A percentile compares a stretch with the other conserved stretches of the same genome.
Evolutionary conservation across 306 rosid species (phyloP).

Genomic region (Carpinus fangiana): DNA sequence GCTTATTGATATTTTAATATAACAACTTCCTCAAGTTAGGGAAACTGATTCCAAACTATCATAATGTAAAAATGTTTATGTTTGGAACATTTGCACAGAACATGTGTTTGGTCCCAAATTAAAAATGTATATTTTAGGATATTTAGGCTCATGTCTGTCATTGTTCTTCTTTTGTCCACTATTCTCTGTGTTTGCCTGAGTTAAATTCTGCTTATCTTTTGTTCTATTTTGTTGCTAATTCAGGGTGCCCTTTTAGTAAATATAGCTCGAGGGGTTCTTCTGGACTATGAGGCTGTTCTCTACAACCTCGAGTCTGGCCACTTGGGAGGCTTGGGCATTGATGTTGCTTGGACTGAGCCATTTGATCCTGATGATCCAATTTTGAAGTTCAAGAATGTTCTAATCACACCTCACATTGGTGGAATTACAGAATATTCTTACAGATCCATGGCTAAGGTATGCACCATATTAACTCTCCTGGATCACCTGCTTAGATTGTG

Average conservation of each 20-base stretch:
- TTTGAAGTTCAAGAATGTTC: slow-evolving; percentile 64
- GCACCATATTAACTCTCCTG: slow-evolving; percentile 1
- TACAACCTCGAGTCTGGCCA: slow-evolving; percentile 61
- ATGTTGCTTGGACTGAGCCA: slow-evolving; percentile 93
- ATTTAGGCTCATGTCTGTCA: not conserved
- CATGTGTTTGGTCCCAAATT: not conserved
- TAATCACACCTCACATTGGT: slow-evolving; percentile 87
- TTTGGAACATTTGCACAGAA: not conserved
- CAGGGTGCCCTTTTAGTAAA: slow-evolving; percentile 88
- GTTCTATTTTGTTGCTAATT: slow-evolving; percentile 10
- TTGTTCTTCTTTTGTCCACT: not conserved
- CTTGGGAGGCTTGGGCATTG: slow-evolving; percentile 84
- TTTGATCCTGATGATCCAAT: slow-evolving; percentile 72
- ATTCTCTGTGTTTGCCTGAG: too few species aligned
- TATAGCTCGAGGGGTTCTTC: slow-evolving; percentile 71
- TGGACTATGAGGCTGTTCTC: slow-evolving; percentile 64
- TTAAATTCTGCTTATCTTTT: not conserved
- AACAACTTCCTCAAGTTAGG: not conserved
- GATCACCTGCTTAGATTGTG: not conserved
- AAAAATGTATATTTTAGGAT: not conserved
- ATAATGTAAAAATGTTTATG: not conserved
- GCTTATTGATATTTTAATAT: not conserved
- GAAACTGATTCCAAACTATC: not conserved
- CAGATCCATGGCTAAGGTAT: slow-evolving; percentile 85
- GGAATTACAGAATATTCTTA: slow-evolving; percentile 82